Percentiles rank a stretch among this genome's conserved stretches.
Conservation (phyloP, 139 green algal genomes). For the Chlorella sp. region DNA sequence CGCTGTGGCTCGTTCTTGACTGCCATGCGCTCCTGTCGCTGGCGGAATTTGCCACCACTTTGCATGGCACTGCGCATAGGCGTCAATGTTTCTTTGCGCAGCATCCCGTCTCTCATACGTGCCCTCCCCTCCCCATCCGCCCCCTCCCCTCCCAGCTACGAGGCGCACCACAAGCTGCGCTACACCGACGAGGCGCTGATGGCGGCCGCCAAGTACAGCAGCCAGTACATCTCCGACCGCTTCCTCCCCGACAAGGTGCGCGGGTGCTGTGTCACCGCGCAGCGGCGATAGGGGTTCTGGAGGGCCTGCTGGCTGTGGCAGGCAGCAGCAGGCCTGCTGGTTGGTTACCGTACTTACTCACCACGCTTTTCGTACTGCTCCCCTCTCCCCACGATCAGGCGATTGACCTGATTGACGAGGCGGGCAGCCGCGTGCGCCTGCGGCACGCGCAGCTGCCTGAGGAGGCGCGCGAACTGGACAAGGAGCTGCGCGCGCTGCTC, state of each 20-base stretch:
- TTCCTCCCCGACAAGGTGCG: constrained; percentile 66
- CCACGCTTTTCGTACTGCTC: not conserved
- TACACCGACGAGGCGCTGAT: constrained; percentile 97
- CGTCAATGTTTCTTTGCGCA: no score
- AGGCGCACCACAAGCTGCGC: constrained; percentile 98
- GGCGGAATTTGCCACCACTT: no score
- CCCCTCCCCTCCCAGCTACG: constrained; percentile 63
- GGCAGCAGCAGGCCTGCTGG: not conserved
- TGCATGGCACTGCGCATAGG: no score
- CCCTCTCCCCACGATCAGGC: constrained; percentile 63
- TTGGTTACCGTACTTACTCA: not conserved
- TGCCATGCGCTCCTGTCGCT: no score
- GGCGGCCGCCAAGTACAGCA: constrained; percentile 90
- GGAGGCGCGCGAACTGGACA: constrained; percentile 94
- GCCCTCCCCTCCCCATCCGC: no score
- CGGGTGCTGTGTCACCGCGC: no score
- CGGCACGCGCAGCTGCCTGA: constrained; percentile 97
- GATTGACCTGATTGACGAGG: constrained; percentile 99
- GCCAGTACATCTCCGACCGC: constrained; percentile 95
- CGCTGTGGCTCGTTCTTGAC: no score
- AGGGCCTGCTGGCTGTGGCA: no score
- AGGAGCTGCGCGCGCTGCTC: constrained; percentile 88
- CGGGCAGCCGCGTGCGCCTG: constrained; percentile 94
- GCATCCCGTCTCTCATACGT: no score
- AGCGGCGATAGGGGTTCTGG: no score